phyloP scores from a whole-genome alignment of 495 filamentous ascomycete genomes.

The Aspergillus nanangensis region DNA sequence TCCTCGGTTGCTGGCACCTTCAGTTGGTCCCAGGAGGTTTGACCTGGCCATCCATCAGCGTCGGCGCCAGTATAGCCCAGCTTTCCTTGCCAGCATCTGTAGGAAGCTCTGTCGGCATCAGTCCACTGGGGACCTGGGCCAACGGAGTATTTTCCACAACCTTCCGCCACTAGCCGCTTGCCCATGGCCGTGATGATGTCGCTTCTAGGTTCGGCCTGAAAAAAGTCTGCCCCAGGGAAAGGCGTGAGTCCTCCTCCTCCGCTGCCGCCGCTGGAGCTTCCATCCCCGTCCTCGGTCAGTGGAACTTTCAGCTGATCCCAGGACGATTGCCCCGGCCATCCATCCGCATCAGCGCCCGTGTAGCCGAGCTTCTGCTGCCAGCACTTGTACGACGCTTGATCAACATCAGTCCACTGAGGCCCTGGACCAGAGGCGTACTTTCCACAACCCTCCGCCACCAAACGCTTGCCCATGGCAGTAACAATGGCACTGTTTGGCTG shows the following conservation, averaged over 20 bases:
- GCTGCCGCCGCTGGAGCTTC: neutral
- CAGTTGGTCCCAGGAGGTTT: slow-evolving; percentile 5
- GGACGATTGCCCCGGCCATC: neutral
- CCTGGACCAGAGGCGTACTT: slow-evolving; percentile 1
- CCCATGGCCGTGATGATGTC: slow-evolving; percentile 4
- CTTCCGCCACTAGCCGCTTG: slow-evolving; percentile 5
- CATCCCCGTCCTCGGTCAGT: neutral
- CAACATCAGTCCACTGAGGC: slow-evolving; percentile 1
- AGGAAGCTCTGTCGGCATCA: neutral
- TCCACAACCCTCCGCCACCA: neutral
- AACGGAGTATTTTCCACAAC: slow-evolving; percentile 1
- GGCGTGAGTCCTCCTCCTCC: neutral
- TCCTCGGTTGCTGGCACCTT: slow-evolving; percentile 2
- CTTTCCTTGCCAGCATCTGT: slow-evolving; percentile 7
- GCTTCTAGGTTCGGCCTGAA: neutral
- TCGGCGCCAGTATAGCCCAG: slow-evolving; percentile 6
- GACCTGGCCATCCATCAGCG: slow-evolving; percentile 8
- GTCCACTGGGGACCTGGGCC: slow-evolving; percentile 5
- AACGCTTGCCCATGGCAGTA: slow-evolving; percentile 2
- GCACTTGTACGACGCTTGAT: slow-evolving; percentile 3
- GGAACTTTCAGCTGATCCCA: slow-evolving; percentile 3
- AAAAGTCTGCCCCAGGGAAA: slow-evolving; percentile 3
- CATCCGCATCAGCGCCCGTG: slow-evolving; percentile 1
- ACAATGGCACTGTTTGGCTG: slow-evolving; percentile 2
- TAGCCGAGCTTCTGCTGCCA: slow-evolving; percentile 3